Evolutionary conservation across 2,329 filamentous ascomycete species (phyloP).

Genomic region (Xylariaceae sp.): DNA sequence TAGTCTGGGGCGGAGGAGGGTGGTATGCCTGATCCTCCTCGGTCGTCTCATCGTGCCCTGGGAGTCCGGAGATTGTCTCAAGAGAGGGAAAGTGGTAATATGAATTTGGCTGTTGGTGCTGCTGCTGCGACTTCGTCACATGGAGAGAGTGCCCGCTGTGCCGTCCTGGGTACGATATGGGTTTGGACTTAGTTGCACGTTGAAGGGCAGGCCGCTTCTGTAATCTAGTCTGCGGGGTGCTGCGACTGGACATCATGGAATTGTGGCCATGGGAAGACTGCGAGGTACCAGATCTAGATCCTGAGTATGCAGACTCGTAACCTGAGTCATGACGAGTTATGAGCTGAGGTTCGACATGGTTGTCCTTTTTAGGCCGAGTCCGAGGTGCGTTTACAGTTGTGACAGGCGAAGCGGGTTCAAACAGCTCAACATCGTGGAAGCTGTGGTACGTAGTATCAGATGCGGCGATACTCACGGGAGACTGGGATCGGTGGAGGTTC

Average conservation of each 20-base stretch:
- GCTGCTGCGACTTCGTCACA: conserved; percentile 37
- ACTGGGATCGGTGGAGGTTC: conserved; percentile 40
- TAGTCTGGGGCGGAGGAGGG: conserved; percentile 61
- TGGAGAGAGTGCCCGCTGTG: conserved; percentile 37
- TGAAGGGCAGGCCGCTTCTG: conserved; percentile 51
- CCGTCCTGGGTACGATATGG: conserved; percentile 32
- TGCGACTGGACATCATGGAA: conserved; percentile 39
- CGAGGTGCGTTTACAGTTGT: conserved; percentile 10
- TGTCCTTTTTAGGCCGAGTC: conserved; percentile 28
- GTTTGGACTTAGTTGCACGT: conserved; percentile 49
- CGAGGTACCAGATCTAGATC: conserved; percentile 49
- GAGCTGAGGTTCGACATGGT: conserved; percentile 43
- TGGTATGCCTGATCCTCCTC: conserved; percentile 32
- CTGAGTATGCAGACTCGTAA: conserved; percentile 59
- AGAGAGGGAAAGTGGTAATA: conserved; percentile 60
- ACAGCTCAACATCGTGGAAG: conserved; percentile 58
- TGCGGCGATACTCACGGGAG: conserved; percentile 51
- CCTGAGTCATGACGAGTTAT: conserved; percentile 66
- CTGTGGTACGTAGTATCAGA: conserved; percentile 62
- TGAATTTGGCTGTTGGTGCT: conserved; percentile 42
- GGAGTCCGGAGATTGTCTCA: conserved; percentile 45
- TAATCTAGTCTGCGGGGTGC: conserved; percentile 43
- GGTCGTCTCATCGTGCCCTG: conserved; percentile 16
- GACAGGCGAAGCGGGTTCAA: conserved; percentile 47
- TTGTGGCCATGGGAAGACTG: conserved; percentile 39